phyloP scores from a whole-genome alignment of 768 basidiomycete genomes.

The Mycena epipterygia region DNA sequence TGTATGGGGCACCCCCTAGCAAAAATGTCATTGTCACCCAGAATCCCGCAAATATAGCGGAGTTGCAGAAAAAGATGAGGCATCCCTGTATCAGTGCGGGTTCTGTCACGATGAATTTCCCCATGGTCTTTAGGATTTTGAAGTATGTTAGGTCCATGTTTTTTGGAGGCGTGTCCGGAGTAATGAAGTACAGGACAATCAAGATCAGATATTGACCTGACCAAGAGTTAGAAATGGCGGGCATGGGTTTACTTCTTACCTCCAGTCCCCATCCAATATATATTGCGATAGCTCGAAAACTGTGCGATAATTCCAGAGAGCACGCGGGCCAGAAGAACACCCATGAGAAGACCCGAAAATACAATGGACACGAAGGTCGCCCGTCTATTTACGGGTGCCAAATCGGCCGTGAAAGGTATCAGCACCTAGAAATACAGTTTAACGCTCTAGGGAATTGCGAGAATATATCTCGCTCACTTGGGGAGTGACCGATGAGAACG shows the following conservation, averaged over 20 bases:
- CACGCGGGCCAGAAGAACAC: constrained; percentile 68
- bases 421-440: constrained; percentile 17
- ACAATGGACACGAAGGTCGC: constrained; percentile 66
- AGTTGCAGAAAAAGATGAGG: constrained; percentile 60
- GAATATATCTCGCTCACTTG: constrained; percentile 60
- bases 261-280: constrained; percentile 70
- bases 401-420: constrained; percentile 64
- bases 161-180: constrained; percentile 74
- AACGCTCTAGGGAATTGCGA: neutral
- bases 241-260: neutral
- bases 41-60: constrained; percentile 52
- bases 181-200: constrained; percentile 57
- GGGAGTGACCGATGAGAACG: constrained; percentile 63
- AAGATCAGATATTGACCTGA: constrained; percentile 61
- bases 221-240: neutral
- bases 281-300: constrained; percentile 64
- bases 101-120: constrained; percentile 67
- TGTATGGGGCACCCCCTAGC: constrained; percentile 68
- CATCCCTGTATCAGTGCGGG: constrained; percentile 68
- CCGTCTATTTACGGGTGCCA: constrained; percentile 65
- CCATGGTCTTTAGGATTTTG: constrained; percentile 70
- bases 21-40: constrained; percentile 74
- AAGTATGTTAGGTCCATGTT: constrained; percentile 63
- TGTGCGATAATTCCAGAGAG: constrained; percentile 69
- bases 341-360: constrained; percentile 62